Evolutionary conservation across 139 green algal genomes (phyloP).

Genomic region (Gonium pectorale): DNA sequence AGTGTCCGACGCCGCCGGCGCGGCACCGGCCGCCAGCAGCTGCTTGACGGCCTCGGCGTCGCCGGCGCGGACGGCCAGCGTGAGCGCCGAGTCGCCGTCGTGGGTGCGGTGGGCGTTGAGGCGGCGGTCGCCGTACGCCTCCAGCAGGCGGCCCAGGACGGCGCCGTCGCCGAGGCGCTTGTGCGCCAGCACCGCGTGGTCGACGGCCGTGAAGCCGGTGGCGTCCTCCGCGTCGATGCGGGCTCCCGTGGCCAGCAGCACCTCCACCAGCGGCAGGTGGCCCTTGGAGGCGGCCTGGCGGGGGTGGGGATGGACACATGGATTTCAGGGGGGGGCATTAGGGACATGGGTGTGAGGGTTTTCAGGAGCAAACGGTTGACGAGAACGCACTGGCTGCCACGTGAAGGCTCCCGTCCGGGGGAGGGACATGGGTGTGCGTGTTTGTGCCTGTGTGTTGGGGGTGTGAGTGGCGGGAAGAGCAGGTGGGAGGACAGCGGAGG

Average conservation of each 20-base stretch:
- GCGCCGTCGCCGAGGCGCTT: background rate
- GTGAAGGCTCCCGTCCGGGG: too few relatives aligned
- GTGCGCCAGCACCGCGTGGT: background rate
- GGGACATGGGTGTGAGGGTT: too few relatives aligned
- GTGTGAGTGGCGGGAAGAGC: too few relatives aligned
- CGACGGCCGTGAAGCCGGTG: background rate
- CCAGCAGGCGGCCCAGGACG: background rate
- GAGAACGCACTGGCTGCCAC: too few relatives aligned
- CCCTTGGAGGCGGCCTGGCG: background rate
- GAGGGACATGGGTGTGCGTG: too few relatives aligned
- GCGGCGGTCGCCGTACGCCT: constrained; percentile 9
- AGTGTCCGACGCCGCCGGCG: constrained; percentile 1
- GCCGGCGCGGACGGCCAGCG: background rate
- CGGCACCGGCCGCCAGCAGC: constrained; percentile 15
- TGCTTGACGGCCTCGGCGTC: background rate
- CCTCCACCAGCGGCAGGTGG: constrained; percentile 30
- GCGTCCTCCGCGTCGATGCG: constrained; percentile 27
- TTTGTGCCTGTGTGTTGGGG: too few relatives aligned
- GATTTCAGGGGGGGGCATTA: too few relatives aligned
- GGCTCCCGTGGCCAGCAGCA: constrained; percentile 4
- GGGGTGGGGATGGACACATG: too few relatives aligned
- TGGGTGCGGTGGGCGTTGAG: constrained; percentile 27
- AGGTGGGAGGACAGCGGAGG: too few relatives aligned
- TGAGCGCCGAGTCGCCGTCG: constrained; percentile 19
- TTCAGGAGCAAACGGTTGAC: too few relatives aligned